phyloP scores from a whole-genome alignment of 2,329 filamentous ascomycete species.

The Lachnellula hyalina region DNA sequence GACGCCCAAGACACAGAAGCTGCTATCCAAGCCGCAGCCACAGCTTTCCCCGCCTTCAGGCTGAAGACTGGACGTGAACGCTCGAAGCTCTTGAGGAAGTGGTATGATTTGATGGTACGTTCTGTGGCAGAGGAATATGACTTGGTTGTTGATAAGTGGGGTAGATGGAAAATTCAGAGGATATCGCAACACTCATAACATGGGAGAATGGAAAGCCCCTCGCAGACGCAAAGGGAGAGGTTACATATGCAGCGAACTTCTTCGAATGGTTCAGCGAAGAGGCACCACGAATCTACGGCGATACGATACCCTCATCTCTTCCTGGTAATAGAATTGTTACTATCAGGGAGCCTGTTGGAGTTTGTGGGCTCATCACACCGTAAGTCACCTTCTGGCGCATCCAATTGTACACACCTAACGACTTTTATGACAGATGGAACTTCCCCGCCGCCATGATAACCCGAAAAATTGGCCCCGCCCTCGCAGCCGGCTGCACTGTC shows the following conservation, averaged over 20 bases:
- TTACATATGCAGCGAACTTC: slow-evolving; percentile 67
- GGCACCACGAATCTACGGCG: slow-evolving; percentile 67
- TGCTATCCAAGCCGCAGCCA: slow-evolving; percentile 78
- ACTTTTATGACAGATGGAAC: slow-evolving; percentile 57
- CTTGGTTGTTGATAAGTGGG: slow-evolving; percentile 4
- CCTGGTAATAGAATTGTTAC: slow-evolving; percentile 72
- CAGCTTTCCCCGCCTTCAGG: slow-evolving; percentile 67
- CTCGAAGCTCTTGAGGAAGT: slow-evolving; percentile 67
- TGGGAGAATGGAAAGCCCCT: slow-evolving; percentile 87
- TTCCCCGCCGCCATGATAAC: slow-evolving; percentile 77
- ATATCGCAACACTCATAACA: slow-evolving; percentile 77
- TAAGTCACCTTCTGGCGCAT: slow-evolving; percentile 7
- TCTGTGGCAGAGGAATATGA: neutral
- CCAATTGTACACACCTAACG: neutral
- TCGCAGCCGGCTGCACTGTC: slow-evolving; percentile 93
- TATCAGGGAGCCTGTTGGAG: slow-evolving; percentile 77
- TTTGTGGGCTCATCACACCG: slow-evolving; percentile 77
- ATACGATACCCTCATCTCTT: slow-evolving; percentile 65
- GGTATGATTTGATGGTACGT: slow-evolving; percentile 69
- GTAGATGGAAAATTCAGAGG: slow-evolving; percentile 62
- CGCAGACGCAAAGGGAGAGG: slow-evolving; percentile 68
- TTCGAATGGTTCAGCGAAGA: slow-evolving; percentile 80
- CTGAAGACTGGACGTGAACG: slow-evolving; percentile 69
- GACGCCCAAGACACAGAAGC: slow-evolving; percentile 68
- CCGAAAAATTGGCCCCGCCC: slow-evolving; percentile 63